These are phyloP conservation scores for Suaeda aralocaspica DNA, from an alignment of 148 eudicot species.

Conservation along the genomic window DNA sequence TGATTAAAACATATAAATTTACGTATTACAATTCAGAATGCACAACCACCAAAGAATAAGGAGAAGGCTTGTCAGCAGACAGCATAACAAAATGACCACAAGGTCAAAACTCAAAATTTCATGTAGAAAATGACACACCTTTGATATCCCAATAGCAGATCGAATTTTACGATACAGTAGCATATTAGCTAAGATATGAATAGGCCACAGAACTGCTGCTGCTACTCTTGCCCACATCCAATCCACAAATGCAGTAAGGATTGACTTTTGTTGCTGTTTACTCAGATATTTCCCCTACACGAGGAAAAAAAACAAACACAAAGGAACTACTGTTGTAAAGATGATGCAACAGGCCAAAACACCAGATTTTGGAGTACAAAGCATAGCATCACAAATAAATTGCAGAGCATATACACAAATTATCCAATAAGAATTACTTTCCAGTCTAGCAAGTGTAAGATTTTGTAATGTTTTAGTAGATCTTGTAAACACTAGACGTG, in stretches of 20 bases:
- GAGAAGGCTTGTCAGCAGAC: not conserved
- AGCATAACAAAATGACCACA: not conserved
- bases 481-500: too few species aligned
- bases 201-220: slow-evolving; percentile 67
- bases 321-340: not conserved
- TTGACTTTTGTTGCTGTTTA: slow-evolving; percentile 44
- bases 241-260: slow-evolving; percentile 47
- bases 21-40: not conserved
- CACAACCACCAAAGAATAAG: not conserved
- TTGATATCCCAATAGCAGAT: slow-evolving; percentile 76
- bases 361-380: not conserved
- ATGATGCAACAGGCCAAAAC: not conserved
- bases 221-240: slow-evolving; percentile 72
- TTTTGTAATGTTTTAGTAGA: too few species aligned
- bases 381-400: not conserved
- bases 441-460: not conserved
- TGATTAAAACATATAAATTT: too few species aligned
- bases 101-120: too few species aligned
- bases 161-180: slow-evolving; percentile 77
- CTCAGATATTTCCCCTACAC: slow-evolving; percentile 78
- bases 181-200: slow-evolving; percentile 68
- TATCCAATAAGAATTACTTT: not conserved
- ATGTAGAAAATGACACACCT: slow-evolving; percentile 41
- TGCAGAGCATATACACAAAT: not conserved
- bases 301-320: slow-evolving; percentile 11